Percentiles rank a stretch among this genome's conserved stretches.
These are phyloP conservation scores for Phytophthora palmivora DNA, from an alignment of 352 stramenopile species.

Conservation along the genomic window DNA sequence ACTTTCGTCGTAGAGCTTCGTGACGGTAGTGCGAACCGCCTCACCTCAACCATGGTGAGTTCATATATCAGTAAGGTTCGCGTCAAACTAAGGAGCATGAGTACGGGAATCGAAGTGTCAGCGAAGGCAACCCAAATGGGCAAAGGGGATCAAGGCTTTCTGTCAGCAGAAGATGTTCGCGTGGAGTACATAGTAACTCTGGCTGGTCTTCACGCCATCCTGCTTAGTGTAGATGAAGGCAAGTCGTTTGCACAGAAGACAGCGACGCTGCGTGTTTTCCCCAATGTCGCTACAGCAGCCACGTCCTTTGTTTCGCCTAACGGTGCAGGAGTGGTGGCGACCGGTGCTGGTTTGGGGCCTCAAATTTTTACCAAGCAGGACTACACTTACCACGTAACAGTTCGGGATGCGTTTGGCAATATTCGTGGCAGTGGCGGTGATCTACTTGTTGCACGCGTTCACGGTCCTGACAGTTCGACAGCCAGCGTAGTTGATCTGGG, in stretches of 20 bases:
- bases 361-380: conserved; percentile 33
- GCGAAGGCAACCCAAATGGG: conserved; percentile 12
- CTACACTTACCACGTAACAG: conserved; percentile 42
- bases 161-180: conserved; percentile 16
- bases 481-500: conserved; percentile 41
- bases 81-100: conserved; percentile 23
- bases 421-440: conserved; percentile 45
- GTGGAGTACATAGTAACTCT: conserved; percentile 42
- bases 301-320: conserved; percentile 43
- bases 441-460: conserved; percentile 41
- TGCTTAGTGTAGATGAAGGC: conserved; percentile 43
- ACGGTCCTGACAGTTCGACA: conserved; percentile 39
- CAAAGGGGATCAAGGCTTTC: conserved; percentile 8
- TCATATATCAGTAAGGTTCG: conserved; percentile 2
- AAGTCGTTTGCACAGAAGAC: conserved; percentile 39
- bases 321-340: conserved; percentile 6
- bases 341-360: conserved; percentile 32
- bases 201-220: conserved; percentile 43
- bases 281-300: conserved; percentile 38
- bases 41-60: conserved; percentile 18
- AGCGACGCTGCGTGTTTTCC: conserved; percentile 31
- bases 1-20: conserved; percentile 50
- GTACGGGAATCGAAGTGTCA: conserved; percentile 6
- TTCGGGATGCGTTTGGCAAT: conserved; percentile 59
- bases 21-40: conserved; percentile 41